phyloP scores from a whole-genome alignment of 129 eudicot species.

The Kitagawia praeruptora region DNA sequence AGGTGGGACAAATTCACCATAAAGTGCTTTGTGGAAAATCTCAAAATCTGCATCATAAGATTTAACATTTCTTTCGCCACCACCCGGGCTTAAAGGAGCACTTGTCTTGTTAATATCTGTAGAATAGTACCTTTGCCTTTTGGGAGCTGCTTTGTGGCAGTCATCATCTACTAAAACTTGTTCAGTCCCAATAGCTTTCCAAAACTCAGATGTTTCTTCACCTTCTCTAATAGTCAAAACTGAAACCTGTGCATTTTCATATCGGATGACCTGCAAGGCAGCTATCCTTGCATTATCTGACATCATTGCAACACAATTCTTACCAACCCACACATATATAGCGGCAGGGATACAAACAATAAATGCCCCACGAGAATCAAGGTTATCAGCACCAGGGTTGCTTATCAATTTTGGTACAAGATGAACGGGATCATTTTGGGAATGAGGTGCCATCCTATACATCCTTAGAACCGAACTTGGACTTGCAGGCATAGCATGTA shows the following conservation, averaged over 20 bases:
- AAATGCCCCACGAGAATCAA: conserved; percentile 85
- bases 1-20: conserved; percentile 68
- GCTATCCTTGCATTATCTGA: conserved; percentile 70
- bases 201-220: conserved; percentile 58
- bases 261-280: conserved; percentile 52
- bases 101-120: conserved; percentile 17
- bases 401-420: conserved; percentile 80
- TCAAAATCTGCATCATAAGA: conserved; percentile 56
- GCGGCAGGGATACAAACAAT: conserved; percentile 61
- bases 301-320: conserved; percentile 48
- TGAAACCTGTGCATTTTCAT: conserved; percentile 57
- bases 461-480: conserved; percentile 69
- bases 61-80: conserved; percentile 34
- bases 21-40: conserved; percentile 53
- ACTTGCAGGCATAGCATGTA: conserved; percentile 76
- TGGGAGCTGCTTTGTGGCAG: conserved; percentile 11
- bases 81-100: conserved; percentile 25
- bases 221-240: conserved; percentile 52
- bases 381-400: conserved; percentile 40
- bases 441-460: conserved; percentile 64
- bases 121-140: conserved; percentile 1
- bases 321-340: conserved; percentile 67
- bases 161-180: not conserved
- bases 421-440: conserved; percentile 75
- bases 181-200: conserved; percentile 51